Evolutionary conservation across 116 monocot genomes (phyloP), one percentile per base, ranked within the genome.

Genomic region (Zostera marina): DNA sequence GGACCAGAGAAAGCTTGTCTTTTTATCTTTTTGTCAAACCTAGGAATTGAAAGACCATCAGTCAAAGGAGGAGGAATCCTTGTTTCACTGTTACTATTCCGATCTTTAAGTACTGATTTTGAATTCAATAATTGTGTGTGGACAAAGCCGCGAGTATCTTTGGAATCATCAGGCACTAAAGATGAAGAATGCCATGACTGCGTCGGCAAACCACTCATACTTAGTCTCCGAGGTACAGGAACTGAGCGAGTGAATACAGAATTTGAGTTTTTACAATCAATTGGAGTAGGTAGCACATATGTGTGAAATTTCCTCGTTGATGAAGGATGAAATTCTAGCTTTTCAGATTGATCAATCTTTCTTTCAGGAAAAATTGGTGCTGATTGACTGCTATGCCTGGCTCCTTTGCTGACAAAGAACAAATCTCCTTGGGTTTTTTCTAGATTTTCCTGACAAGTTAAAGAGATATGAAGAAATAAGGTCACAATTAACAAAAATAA

Each of bases 261-360:
- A 70, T 65, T 42, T 61, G 79, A 52, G 47, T 16, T 63, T 56
- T 74, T 77, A 17, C 66, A 63, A 59, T 79, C 86, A 54, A 58
- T 19, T 22, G 98, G 98, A 32, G 86, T 86, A 21, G 98, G 98
- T 42, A 98, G 71, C 47, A 70, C 86, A 66, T 98, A 98, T 6
- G 86, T 70, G 53, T 81, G 67, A 53, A 73, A 71, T 65, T 79
- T 83, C 68, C 63, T 82, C 61, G 75, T 66, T 59, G 77, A 71
- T 54, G 82, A 72, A 42, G 64, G 64, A 16, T 51, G 75, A 24
- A 74, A 44, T 52, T 71, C 63, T 53, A 76, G 53, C 41, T 56
- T 76, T 9, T 80, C 79, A 54, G 73, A 63, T 61, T 66, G 51
- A 39, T 90, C 86, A 39, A 74, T 42, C 54, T 72, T 79, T 47